Base-by-base conservation (phyloP, 441 rosid genomes). In the California macrophylla region DNA sequence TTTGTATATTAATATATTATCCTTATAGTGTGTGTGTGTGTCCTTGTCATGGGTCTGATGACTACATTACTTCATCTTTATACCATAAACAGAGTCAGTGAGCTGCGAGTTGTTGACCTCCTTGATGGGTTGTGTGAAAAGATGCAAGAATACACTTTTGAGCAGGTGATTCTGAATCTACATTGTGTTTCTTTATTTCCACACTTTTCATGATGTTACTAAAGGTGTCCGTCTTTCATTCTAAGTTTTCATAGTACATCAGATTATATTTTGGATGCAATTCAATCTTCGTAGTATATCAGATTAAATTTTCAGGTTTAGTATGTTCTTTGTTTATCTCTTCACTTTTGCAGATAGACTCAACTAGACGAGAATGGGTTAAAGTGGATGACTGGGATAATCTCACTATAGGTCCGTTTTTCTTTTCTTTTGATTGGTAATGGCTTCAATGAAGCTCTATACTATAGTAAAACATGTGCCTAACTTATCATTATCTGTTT, bases 121-220 rank as follows among this genome's bases (percentile, higher is more conserved):
- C 75, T 88, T 85, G 96, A 89, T 63, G 96, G 96, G 66, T 92
- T 91, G 32, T 93, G 96, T 71, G 93, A 93, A 70, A 87, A 82
- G 77, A 91, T 93, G 97, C 89, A 86, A 80, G 97, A 89, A 74
- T 93, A 93, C 79, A 89, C 93, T 66, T 86, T 91, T 68, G 88
- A 84, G 79, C 84, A 89, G 92, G 98, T 89, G 76, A 52, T 47
- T 47, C 20, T 34, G 64, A 26, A 5, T 26, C 42, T 73, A 34
- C 60, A 9, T 67, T 54, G 64, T 16, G 26, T 75, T 50, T 77
- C 64, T 69, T 38, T 16, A 40, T 64, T 29, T 25, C 7, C 15
- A 64, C 26, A 42, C 47, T 28, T 77, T 54, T 52, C 60, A 52
- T 67, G 50, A 64, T 18, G 0, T 3, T 24, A 29, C 16, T 30